Conservation (phyloP, 2,329 filamentous ascomycete genomes). For the Fusarium torulosum region DNA sequence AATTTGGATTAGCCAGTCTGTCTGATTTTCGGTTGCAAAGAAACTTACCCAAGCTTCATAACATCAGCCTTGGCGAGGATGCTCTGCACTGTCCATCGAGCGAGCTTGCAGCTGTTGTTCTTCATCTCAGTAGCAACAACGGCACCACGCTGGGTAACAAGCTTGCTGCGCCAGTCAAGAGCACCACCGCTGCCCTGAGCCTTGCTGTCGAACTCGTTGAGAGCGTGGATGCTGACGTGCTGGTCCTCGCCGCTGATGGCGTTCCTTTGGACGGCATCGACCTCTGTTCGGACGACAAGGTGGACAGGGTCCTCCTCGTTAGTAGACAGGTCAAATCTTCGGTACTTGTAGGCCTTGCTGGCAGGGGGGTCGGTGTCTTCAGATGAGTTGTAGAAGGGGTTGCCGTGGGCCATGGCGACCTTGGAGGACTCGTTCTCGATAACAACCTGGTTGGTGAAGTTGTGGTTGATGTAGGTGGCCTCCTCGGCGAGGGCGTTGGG, state of each 20-base stretch:
- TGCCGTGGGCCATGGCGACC: conserved; percentile 86
- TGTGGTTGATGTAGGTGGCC: conserved; percentile 99
- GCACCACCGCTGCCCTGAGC: conserved; percentile 95
- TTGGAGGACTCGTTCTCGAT: conserved; percentile 82
- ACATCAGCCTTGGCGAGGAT: conserved; percentile 97
- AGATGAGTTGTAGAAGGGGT: conserved; percentile 96
- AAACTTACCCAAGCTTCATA: conserved; percentile 93
- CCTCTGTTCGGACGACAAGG: conserved; percentile 92
- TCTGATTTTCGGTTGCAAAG: neutral
- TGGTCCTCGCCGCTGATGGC: conserved; percentile 92
- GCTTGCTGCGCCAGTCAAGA: conserved; percentile 96
- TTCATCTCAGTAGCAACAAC: conserved; percentile 99
- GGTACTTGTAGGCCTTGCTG: conserved; percentile 98
- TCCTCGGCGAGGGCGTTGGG: conserved; percentile 94
- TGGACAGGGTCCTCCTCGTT: conserved; percentile 95
- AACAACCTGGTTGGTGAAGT: conserved; percentile 97
- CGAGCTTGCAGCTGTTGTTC: conserved; percentile 99
- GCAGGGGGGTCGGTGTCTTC: conserved; percentile 95
- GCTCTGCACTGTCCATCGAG: conserved; percentile 95
- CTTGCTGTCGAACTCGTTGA: conserved; percentile 99
- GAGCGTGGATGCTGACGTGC: conserved; percentile 89
- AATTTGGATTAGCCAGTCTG: conserved; percentile 28
- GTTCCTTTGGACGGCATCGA: conserved; percentile 97
- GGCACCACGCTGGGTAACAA: conserved; percentile 93
- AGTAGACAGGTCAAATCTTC: conserved; percentile 93